Conservation (phyloP, 345 rosid species). For the Linum lewisii region DNA sequence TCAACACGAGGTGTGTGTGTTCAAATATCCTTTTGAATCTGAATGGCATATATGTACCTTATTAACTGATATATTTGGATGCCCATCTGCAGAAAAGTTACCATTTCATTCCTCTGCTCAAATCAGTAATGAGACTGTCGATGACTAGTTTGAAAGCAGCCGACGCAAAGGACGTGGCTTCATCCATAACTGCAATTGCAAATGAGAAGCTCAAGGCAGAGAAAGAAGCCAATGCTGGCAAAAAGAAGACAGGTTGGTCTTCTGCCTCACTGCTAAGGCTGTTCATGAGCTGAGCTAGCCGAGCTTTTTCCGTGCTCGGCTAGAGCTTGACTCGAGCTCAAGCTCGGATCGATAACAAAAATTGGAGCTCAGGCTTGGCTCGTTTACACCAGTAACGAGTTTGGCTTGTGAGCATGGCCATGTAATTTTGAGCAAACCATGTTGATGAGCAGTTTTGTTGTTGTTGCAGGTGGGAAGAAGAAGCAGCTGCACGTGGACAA, state of each 20-base stretch:
- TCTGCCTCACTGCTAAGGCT: neutral
- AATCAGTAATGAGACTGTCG: constrained; percentile 77
- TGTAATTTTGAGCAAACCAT: neutral
- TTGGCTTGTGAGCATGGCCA: neutral
- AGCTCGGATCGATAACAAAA: too few species aligned
- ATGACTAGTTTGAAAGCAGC: constrained; percentile 66
- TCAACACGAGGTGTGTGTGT: constrained; percentile 50
- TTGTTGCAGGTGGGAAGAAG: constrained; percentile 51
- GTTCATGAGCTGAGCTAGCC: too few species aligned
- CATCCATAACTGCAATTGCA: constrained; percentile 74
- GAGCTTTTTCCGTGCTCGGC: too few species aligned
- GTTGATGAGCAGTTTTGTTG: neutral
- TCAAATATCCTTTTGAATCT: neutral
- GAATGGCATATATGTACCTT: constrained; percentile 6
- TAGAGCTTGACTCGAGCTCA: too few species aligned
- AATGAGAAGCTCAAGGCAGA: constrained; percentile 87
- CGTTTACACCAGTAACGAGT: too few species aligned
- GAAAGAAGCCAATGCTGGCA: constrained; percentile 67
- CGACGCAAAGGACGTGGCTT: constrained; percentile 79
- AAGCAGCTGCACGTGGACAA: constrained; percentile 75
- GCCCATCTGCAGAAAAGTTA: constrained; percentile 62
- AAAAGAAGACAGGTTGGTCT: constrained; percentile 68
- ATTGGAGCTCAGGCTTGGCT: too few species aligned
- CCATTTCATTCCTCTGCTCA: constrained; percentile 60
- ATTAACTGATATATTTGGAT: neutral